Percentiles rank a stretch among this genome's conserved stretches.
phyloP scores from a whole-genome alignment of 202 grass and related monocot genomes.

The Zoysia matrella region DNA sequence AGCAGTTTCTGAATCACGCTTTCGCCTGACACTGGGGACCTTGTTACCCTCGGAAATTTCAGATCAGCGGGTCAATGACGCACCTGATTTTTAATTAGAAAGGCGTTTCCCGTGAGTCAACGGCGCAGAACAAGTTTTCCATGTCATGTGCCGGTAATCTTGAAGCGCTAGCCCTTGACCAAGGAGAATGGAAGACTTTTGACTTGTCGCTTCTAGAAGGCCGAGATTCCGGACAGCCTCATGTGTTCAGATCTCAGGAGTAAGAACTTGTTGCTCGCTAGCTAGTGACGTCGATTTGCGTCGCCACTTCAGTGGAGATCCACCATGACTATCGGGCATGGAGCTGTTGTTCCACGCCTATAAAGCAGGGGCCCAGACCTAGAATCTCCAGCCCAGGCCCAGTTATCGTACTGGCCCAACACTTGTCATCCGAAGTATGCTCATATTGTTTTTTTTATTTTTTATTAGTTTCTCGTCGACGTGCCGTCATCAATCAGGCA shows the following conservation, averaged over 20 bases:
- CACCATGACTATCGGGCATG: no score
- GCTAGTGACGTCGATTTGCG: background rate
- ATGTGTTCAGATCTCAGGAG: background rate
- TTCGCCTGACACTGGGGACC: no score
- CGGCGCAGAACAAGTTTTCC: background rate
- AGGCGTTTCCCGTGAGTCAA: background rate
- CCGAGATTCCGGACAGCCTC: background rate
- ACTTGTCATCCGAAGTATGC: no score
- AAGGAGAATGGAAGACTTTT: background rate
- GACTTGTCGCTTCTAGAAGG: conserved; percentile 24
- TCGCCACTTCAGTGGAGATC: background rate
- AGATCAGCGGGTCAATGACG: background rate
- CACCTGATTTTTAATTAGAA: background rate
- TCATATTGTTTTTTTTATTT: background rate
- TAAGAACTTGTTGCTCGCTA: background rate
- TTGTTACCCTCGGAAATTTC: background rate
- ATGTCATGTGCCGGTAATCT: background rate
- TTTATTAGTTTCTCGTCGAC: background rate
- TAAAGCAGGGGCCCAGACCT: background rate
- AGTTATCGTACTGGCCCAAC: background rate
- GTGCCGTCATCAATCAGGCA: background rate
- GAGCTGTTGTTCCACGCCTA: background rate
- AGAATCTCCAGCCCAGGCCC: background rate
- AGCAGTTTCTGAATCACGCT: background rate
- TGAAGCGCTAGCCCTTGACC: conserved; percentile 12